phyloP scores from a whole-genome alignment of 1,284 basidiomycete genomes.

The Hemileia vastatrix region DNA sequence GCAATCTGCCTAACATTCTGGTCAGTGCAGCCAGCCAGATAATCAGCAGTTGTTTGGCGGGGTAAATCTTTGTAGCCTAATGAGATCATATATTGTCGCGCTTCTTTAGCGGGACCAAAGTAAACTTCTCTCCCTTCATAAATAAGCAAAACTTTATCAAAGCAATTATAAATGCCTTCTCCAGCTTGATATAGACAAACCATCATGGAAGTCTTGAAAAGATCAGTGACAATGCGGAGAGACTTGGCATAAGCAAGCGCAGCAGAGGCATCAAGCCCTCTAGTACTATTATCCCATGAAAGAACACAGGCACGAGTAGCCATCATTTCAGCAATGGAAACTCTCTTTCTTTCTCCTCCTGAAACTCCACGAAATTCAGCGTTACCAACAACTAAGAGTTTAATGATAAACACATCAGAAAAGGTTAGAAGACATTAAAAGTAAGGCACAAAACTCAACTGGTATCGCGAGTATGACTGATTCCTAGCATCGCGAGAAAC shows the following conservation, averaged over 20 bases:
- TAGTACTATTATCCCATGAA: conserved; percentile 52
- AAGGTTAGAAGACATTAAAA: too few relatives aligned
- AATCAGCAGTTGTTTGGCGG: conserved; percentile 34
- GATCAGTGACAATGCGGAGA: conserved; percentile 52
- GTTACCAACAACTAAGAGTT: conserved; percentile 62
- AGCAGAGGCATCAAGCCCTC: conserved; percentile 61
- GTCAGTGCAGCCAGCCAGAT: conserved; percentile 32
- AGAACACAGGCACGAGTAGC: conserved; percentile 50
- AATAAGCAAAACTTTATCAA: conserved; percentile 44
- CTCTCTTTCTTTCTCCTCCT: conserved; percentile 64
- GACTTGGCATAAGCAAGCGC: conserved; percentile 54
- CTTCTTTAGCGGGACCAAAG: conserved; percentile 30
- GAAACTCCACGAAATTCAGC: conserved; percentile 64
- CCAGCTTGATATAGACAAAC: conserved; percentile 32
- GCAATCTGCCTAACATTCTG: conserved; percentile 1
- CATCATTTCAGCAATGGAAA: conserved; percentile 55
- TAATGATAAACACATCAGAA: too few relatives aligned
- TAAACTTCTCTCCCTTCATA: conserved; percentile 39
- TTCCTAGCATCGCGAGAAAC: conserved; percentile 55
- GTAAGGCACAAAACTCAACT: too few relatives aligned
- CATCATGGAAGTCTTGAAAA: conserved; percentile 54
- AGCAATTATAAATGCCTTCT: conserved; percentile 38
- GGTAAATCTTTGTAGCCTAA: conserved; percentile 31
- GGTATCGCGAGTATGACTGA: conserved; percentile 58
- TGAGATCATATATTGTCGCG: conserved; percentile 31